phyloP scores from a whole-genome alignment of 192 early-diverging fungal species.

The Pilobolus umbonatus region DNA sequence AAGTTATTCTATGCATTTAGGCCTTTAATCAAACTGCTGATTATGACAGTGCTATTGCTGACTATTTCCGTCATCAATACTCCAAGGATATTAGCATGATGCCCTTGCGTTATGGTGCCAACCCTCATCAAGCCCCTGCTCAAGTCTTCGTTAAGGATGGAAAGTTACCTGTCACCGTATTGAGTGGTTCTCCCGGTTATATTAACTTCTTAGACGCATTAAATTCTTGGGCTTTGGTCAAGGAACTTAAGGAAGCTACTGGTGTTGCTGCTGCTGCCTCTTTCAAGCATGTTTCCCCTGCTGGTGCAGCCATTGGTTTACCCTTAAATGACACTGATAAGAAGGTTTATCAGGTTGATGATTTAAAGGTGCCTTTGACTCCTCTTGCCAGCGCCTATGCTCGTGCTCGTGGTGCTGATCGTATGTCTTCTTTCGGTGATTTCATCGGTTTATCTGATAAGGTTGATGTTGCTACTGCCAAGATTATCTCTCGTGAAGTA shows the following conservation, averaged over 20 bases:
- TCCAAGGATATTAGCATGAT: constrained; percentile 70
- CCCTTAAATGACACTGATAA: constrained; percentile 76
- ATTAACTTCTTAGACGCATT: constrained; percentile 98
- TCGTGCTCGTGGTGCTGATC: constrained; percentile 95
- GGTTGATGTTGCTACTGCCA: constrained; percentile 89
- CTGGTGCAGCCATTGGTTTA: constrained; percentile 91
- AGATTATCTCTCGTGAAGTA: constrained; percentile 93
- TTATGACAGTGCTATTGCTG: constrained; percentile 92
- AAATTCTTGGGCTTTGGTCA: constrained; percentile 96
- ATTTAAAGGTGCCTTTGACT: constrained; percentile 67
- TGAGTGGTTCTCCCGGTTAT: constrained; percentile 94
- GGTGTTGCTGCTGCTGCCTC: constrained; percentile 94
- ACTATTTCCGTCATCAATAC: constrained; percentile 95
- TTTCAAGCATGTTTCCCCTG: constrained; percentile 99
- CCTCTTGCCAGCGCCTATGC: constrained; percentile 93
- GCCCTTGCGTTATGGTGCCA: constrained; percentile 92
- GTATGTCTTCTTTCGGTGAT: constrained; percentile 99
- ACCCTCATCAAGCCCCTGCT: constrained; percentile 98
- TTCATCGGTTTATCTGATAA: constrained; percentile 92
- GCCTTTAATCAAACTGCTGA: constrained; percentile 95
- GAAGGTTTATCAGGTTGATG: constrained; percentile 90
- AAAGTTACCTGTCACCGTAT: constrained; percentile 80
- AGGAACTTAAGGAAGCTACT: constrained; percentile 85
- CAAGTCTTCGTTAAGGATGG: constrained; percentile 83
- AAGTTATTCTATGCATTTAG: no score